These are phyloP conservation scores for Saussurea involucrata DNA, from an alignment of 129 eudicot genomes.

Conservation along the genomic window DNA sequence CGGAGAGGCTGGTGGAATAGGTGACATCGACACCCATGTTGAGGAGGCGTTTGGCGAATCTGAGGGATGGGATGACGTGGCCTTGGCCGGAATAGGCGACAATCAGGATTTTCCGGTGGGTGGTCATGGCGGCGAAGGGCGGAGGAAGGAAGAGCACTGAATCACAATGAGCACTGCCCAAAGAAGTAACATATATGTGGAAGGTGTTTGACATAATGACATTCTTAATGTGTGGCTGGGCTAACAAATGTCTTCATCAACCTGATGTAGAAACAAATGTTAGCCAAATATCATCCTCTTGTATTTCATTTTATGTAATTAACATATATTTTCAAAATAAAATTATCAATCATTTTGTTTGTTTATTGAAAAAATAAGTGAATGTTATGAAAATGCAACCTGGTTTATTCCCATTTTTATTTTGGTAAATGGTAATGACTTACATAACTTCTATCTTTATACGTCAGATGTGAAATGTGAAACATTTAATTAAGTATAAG, in stretches of 20 bases:
- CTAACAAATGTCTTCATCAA: neutral
- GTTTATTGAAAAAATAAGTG: too few relatives aligned
- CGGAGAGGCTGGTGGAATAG: constrained; percentile 4
- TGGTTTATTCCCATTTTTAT: too few relatives aligned
- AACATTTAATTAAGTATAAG: too few relatives aligned
- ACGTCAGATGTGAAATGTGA: too few relatives aligned
- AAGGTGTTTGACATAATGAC: neutral
- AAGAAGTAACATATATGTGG: neutral
- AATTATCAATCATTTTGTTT: too few relatives aligned
- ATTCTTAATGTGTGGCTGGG: neutral
- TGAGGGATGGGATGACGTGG: constrained; percentile 45
- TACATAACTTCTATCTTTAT: too few relatives aligned
- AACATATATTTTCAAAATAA: neutral
- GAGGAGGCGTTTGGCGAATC: constrained; percentile 26
- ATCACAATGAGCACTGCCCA: neutral
- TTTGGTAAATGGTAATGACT: too few relatives aligned
- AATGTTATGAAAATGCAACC: too few relatives aligned
- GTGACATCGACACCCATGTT: constrained; percentile 38
- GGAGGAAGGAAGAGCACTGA: neutral
- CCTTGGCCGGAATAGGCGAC: constrained; percentile 35
- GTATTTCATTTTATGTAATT: neutral
- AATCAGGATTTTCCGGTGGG: constrained; percentile 20
- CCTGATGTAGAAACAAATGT: neutral
- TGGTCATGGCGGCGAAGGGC: neutral
- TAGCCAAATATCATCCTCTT: neutral